These are phyloP conservation scores for Emericellopsis atlantica DNA, from an alignment of 2,329 filamentous ascomycete genomes.

Conservation along the genomic window DNA sequence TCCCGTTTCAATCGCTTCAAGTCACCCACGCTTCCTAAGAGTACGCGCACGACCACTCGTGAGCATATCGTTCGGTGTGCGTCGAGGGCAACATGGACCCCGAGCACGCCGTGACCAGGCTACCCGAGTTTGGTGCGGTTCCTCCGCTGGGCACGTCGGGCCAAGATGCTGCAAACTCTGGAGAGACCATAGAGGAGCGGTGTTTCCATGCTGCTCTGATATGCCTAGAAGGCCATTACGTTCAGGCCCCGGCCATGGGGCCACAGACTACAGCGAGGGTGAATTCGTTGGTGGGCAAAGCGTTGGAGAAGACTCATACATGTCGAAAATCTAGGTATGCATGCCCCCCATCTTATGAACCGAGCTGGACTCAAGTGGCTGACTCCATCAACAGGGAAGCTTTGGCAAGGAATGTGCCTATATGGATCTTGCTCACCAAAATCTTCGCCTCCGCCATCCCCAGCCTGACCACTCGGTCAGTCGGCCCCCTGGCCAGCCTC, in stretches of 20 bases:
- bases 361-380: too few species aligned
- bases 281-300: constrained; percentile 44
- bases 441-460: constrained; percentile 50
- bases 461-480: constrained; percentile 44
- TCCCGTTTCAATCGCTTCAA: too few species aligned
- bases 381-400: constrained; percentile 30
- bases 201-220: constrained; percentile 48
- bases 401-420: constrained; percentile 48
- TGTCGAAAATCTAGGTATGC: constrained; percentile 44
- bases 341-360: too few species aligned
- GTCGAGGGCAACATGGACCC: neutral
- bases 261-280: constrained; percentile 40
- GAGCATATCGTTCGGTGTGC: too few species aligned
- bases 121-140: constrained; percentile 8
- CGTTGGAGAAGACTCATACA: constrained; percentile 51
- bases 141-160: neutral
- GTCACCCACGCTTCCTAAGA: too few species aligned
- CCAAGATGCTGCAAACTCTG: neutral
- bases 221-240: constrained; percentile 49
- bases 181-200: constrained; percentile 48
- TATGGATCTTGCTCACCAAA: constrained; percentile 52
- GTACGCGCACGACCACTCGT: too few species aligned
- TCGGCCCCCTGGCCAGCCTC: constrained; percentile 39
- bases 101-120: constrained; percentile 10
- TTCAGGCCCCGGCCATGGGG: constrained; percentile 42